A percentile compares a stretch with the other conserved stretches of the same genome.
Conservation (phyloP, 2,329 filamentous ascomycete species). For the Paracamarosporium sp. region DNA sequence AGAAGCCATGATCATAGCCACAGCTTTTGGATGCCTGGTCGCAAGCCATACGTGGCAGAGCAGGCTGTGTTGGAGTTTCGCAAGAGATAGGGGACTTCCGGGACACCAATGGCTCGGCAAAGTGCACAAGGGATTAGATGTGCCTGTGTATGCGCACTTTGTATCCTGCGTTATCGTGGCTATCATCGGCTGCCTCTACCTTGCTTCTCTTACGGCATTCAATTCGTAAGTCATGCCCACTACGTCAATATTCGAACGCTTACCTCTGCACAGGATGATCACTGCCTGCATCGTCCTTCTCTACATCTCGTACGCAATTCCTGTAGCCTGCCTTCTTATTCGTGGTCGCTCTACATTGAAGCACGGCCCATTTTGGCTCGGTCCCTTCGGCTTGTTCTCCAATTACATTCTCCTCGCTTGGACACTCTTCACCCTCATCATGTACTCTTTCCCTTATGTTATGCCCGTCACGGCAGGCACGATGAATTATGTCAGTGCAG, state of each 20-base stretch:
- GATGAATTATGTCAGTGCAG: constrained; percentile 39
- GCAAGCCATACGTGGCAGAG: constrained; percentile 60
- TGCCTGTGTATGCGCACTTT: constrained; percentile 54
- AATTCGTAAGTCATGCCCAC: constrained; percentile 41
- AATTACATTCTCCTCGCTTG: constrained; percentile 55
- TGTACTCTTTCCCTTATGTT: constrained; percentile 50
- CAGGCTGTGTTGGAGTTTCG: constrained; percentile 60
- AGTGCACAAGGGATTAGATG: constrained; percentile 50
- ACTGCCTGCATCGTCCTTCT: constrained; percentile 52
- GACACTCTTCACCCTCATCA: constrained; percentile 58
- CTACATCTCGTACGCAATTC: constrained; percentile 49
- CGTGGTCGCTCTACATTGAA: constrained; percentile 53
- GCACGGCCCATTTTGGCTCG: constrained; percentile 49
- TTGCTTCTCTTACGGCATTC: constrained; percentile 50
- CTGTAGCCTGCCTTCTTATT: constrained; percentile 54
- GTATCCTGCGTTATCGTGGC: constrained; percentile 54
- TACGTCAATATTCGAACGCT: neutral
- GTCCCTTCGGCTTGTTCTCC: constrained; percentile 37
- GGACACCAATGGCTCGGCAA: constrained; percentile 49
- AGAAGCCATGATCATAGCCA: constrained; percentile 55
- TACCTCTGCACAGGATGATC: constrained; percentile 42
- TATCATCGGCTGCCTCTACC: constrained; percentile 55
- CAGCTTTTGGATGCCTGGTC: constrained; percentile 56
- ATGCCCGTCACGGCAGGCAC: constrained; percentile 37
- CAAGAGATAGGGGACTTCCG: constrained; percentile 58